Conservation (phyloP, 164 flowering plant genomes). For the Stephania yunnanensis region DNA sequence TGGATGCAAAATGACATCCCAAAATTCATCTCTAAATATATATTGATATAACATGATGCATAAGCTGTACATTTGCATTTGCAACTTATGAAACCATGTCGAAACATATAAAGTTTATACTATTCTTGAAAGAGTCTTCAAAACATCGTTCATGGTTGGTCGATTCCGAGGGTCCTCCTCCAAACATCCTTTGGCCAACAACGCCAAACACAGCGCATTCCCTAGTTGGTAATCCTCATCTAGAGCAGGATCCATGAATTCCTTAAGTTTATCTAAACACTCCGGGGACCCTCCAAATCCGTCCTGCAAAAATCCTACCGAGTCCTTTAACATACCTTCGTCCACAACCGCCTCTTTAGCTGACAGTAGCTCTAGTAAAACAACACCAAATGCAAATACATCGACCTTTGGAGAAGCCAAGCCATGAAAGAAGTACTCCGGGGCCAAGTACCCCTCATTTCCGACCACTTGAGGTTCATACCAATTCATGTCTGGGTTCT, state of each 20-base stretch:
- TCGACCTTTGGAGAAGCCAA: constrained; percentile 42
- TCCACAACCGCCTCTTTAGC: constrained; percentile 31
- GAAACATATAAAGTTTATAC: constrained; percentile 9
- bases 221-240: constrained; percentile 39
- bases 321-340: constrained; percentile 25
- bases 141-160: constrained; percentile 47
- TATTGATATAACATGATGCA: not conserved
- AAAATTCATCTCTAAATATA: not conserved
- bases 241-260: constrained; percentile 47
- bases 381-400: constrained; percentile 56
- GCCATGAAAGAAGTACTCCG: constrained; percentile 36
- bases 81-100: not conserved
- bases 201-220: constrained; percentile 40
- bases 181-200: constrained; percentile 48
- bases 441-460: constrained; percentile 39
- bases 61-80: not conserved
- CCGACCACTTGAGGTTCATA: constrained; percentile 26
- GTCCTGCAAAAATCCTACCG: constrained; percentile 25
- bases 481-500: constrained; percentile 9
- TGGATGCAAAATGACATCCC: not conserved
- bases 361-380: constrained; percentile 61
- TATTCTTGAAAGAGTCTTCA: constrained; percentile 46
- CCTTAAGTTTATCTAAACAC: constrained; percentile 40
- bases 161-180: constrained; percentile 50
- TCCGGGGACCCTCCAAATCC: constrained; percentile 28